A percentile compares a stretch with the other conserved stretches of the same genome.
phyloP scores from a whole-genome alignment of 352 stramenopile genomes.

The Globisporangium mamillatum region DNA sequence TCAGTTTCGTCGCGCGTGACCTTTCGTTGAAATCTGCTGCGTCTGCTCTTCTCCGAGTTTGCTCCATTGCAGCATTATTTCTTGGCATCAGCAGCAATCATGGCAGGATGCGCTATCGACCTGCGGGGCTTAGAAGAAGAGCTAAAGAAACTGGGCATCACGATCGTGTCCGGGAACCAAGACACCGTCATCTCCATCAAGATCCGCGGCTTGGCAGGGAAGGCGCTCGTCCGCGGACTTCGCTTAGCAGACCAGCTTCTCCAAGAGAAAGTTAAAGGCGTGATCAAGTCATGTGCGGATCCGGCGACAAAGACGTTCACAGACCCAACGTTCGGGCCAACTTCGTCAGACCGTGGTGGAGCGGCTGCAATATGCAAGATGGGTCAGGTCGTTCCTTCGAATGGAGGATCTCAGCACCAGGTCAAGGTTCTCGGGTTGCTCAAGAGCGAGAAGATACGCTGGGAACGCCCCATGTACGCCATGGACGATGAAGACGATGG shows the following conservation, averaged over 20 bases:
- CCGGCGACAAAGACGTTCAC: conserved; percentile 53
- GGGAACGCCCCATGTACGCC: conserved; percentile 71
- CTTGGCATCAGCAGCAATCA: background rate
- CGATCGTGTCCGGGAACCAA: conserved; percentile 67
- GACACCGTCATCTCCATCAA: conserved; percentile 75
- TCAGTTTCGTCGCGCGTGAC: conserved; percentile 21
- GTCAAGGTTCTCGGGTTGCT: conserved; percentile 67
- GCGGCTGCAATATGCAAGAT: conserved; percentile 68
- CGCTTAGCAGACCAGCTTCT: conserved; percentile 66
- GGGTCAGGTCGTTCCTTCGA: conserved; percentile 43
- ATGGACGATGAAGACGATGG: conserved; percentile 24
- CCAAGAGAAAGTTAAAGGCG: conserved; percentile 67
- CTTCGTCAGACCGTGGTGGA: conserved; percentile 46
- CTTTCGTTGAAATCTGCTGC: conserved; percentile 21
- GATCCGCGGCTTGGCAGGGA: conserved; percentile 69
- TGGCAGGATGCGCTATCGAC: conserved; percentile 27
- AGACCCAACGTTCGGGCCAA: conserved; percentile 84
- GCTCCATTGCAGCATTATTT: background rate
- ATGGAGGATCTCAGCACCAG: conserved; percentile 74
- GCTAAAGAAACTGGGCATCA: conserved; percentile 78
- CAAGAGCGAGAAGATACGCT: conserved; percentile 74
- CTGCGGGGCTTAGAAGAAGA: conserved; percentile 66
- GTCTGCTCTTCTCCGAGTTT: background rate
- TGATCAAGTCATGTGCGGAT: conserved; percentile 52
- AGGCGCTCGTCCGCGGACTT: conserved; percentile 51